Conservation (phyloP, 345 rosid genomes). For the Hypericum androsaemum region DNA sequence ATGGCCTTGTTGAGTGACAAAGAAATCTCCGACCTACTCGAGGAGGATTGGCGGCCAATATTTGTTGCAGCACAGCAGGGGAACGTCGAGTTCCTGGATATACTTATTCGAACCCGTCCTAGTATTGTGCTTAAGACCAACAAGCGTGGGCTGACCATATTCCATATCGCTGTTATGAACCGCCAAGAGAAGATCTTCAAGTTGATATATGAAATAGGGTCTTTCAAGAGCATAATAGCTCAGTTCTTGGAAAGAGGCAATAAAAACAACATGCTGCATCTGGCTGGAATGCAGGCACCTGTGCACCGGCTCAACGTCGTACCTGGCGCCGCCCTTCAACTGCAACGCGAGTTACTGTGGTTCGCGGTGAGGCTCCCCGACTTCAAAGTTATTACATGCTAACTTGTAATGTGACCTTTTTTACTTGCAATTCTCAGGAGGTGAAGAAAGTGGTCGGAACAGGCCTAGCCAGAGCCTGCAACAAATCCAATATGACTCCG, state of each 20-base stretch:
- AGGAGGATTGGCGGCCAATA: too few relatives aligned
- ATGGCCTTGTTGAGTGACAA: too few relatives aligned
- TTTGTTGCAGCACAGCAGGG: too few relatives aligned
- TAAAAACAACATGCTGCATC: constrained; percentile 18
- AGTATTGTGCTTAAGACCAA: constrained; percentile 12
- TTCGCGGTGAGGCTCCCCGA: constrained; percentile 12
- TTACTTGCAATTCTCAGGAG: background rate
- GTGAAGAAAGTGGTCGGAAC: constrained; percentile 9
- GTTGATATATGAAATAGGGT: constrained; percentile 14
- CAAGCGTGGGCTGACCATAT: constrained; percentile 12
- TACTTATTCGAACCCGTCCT: background rate
- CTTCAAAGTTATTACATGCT: too few relatives aligned
- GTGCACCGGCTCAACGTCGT: constrained; percentile 3
- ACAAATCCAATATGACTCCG: background rate
- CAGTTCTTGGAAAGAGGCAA: background rate
- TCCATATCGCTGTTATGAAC: constrained; percentile 18
- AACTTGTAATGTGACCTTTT: background rate
- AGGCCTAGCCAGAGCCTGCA: background rate
- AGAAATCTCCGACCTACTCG: too few relatives aligned
- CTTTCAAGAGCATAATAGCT: constrained; percentile 8
- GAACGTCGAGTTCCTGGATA: too few relatives aligned
- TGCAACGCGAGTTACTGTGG: constrained; percentile 14
- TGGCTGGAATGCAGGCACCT: constrained; percentile 12
- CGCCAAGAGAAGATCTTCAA: constrained; percentile 16
- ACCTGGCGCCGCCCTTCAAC: constrained; percentile 19